Conservation (phyloP, 2,329 filamentous ascomycete genomes). For the Verticillium albo-atrum region DNA sequence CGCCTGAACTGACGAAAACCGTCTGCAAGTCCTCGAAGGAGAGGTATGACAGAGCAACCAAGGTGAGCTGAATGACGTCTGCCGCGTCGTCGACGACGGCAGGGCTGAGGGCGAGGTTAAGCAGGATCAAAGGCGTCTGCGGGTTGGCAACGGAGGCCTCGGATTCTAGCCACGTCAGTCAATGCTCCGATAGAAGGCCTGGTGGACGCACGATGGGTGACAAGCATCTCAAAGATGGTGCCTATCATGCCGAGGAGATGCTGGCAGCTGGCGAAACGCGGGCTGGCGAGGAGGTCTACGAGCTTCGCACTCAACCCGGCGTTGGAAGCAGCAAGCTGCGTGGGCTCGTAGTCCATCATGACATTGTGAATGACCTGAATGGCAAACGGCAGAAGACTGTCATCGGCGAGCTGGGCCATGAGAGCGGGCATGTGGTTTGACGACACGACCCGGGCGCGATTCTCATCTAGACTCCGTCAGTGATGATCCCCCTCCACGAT, state of each 20-base stretch:
- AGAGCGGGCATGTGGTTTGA: conserved; percentile 42
- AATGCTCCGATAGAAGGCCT: conserved; percentile 25
- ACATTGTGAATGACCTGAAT: conserved; percentile 60
- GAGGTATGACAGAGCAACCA: conserved; percentile 52
- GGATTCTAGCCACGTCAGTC: conserved; percentile 5
- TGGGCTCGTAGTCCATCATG: conserved; percentile 58
- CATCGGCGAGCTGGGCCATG: conserved; percentile 41
- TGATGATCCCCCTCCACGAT: neutral
- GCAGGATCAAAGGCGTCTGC: conserved; percentile 41
- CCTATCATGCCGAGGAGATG: conserved; percentile 47
- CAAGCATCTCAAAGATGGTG: conserved; percentile 52
- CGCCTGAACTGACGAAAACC: conserved; percentile 34
- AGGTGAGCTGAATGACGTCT: conserved; percentile 47
- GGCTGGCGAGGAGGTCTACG: conserved; percentile 42
- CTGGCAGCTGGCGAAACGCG: conserved; percentile 33
- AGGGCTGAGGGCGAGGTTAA: conserved; percentile 41
- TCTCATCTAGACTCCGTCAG: conserved; percentile 41
- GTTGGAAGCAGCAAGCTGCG: conserved; percentile 51
- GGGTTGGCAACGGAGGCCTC: conserved; percentile 40
- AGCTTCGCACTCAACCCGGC: conserved; percentile 45
- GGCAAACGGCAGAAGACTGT: conserved; percentile 44
- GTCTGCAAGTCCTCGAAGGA: conserved; percentile 47
- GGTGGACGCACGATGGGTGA: conserved; percentile 37
- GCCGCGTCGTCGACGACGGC: conserved; percentile 42
- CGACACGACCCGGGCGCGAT: conserved; percentile 50